Evolutionary conservation across 805 yeast species (phyloP).

Genomic region (Lipomyces orientalis): DNA sequence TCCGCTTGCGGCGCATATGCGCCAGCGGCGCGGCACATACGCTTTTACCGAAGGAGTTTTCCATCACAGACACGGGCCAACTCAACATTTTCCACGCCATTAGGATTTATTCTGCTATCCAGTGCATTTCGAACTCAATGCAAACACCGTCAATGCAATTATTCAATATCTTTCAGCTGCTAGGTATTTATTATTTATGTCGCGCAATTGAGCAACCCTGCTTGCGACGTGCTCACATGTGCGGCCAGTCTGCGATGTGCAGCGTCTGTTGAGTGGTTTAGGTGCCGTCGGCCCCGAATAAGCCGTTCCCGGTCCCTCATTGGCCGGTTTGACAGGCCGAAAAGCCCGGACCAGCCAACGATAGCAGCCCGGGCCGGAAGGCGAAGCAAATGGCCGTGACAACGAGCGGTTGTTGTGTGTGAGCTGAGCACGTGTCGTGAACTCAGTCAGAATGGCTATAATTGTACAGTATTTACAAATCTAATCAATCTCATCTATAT

Average conservation of each 20-base stretch:
- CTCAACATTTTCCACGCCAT: background rate
- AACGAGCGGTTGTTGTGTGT: too few species aligned
- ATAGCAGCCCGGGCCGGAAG: too few species aligned
- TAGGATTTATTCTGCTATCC: background rate
- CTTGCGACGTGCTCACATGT: background rate
- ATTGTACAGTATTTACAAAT: background rate
- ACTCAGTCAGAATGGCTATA: too few species aligned
- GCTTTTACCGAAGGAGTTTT: background rate
- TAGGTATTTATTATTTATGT: background rate
- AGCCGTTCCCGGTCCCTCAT: too few species aligned
- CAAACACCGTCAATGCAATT: background rate
- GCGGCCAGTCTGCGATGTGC: constrained; percentile 1
- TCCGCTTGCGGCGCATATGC: constrained; percentile 1
- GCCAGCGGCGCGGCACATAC: background rate
- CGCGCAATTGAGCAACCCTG: background rate
- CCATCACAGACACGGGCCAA: background rate
- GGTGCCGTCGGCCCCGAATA: too few species aligned
- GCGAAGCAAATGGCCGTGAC: too few species aligned
- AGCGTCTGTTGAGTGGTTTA: background rate
- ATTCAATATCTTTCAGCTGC: background rate
- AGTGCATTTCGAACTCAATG: background rate
- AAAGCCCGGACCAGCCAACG: too few species aligned
- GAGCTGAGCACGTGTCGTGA: too few species aligned
- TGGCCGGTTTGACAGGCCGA: too few species aligned
- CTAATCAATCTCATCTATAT: background rate